Evolutionary conservation across 176 grass and related monocot species (phyloP), one percentile per base, ranked within the genome.

Genomic region (Miscanthus lutarioriparius): DNA sequence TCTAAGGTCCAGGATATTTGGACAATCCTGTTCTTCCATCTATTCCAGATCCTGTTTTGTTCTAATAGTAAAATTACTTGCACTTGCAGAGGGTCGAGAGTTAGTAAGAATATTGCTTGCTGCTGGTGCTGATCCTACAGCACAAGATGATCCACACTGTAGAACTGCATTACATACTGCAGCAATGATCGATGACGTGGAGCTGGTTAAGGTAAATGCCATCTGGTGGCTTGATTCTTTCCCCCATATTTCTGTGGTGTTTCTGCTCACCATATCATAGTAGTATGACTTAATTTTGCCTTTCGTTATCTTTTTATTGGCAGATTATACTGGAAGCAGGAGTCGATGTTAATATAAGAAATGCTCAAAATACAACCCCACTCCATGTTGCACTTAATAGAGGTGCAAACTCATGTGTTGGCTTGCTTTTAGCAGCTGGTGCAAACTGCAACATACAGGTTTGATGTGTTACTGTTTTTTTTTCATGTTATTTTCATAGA

Each of bases 381-480:
- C 96, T 99, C 77, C 96, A 91, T 89, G 96, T 99, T 80, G 96
- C 96, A 72, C 54, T 99, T 67, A 99, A 99, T 39, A 99, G 93
- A 91, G 96, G 96, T 53, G 85, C 96, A 86, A 94, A 96, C 81
- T 91, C 93, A 26, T 99, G 96, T 89, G 91, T 96, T 86, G 93
- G 90, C 74, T 94, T 96, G 82, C 96, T 99, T 89, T 87, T 99
- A 92, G 81, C 89, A 87, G 93, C 96, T 81, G 96, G 96, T 68
- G 96, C 96, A 83, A 77, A 96, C 82, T 99, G 93, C 88, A 99
- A 96, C 53, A 77, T 94, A 78, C 96, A 99, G 96, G 96, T 99
- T 85, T 56, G 26, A 20, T 86, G 36, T 38, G 44, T 72, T 70
- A 25, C 17, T 67, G 9, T 32, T 8, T 39, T 63, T 49, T 67